These are phyloP conservation scores for Puccinia triticina DNA, from an alignment of 1,284 basidiomycete species.

Conservation along the genomic window DNA sequence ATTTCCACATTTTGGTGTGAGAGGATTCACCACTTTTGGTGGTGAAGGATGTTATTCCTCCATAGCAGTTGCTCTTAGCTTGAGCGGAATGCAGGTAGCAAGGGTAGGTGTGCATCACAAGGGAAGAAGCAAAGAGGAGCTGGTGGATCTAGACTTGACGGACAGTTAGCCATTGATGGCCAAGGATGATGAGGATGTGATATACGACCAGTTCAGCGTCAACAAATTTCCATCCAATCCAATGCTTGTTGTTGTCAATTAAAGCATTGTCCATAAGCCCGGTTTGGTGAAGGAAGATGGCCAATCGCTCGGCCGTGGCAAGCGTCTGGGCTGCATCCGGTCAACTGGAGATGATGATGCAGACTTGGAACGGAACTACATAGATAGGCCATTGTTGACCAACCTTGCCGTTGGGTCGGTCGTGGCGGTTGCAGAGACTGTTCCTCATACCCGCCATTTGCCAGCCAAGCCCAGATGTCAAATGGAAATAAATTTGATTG, in stretches of 20 bases:
- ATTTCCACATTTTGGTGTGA: too few species aligned
- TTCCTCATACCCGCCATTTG: constrained; percentile 51
- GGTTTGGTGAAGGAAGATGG: background rate
- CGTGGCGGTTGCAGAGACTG: constrained; percentile 54
- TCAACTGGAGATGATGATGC: constrained; percentile 53
- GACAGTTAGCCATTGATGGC: constrained; percentile 55
- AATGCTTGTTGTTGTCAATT: constrained; percentile 57
- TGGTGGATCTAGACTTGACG: constrained; percentile 55
- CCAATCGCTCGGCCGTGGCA: constrained; percentile 1
- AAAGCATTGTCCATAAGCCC: constrained; percentile 53
- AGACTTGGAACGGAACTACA: constrained; percentile 57
- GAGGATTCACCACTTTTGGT: too few species aligned
- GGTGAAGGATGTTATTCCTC: too few species aligned
- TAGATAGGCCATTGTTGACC: constrained; percentile 57
- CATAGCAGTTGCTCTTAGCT: background rate
- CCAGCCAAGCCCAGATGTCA: constrained; percentile 59
- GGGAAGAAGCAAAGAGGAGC: background rate
- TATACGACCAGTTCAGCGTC: constrained; percentile 61
- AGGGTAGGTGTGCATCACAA: background rate
- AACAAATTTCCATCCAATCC: constrained; percentile 58
- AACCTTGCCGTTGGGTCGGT: constrained; percentile 45
- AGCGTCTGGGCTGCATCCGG: background rate
- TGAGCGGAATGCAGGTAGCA: background rate
- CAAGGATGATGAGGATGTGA: constrained; percentile 56
- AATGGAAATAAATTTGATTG: constrained; percentile 61